Conservation (phyloP, 2,329 filamentous ascomycete genomes). For the Trichoderma sp. region DNA sequence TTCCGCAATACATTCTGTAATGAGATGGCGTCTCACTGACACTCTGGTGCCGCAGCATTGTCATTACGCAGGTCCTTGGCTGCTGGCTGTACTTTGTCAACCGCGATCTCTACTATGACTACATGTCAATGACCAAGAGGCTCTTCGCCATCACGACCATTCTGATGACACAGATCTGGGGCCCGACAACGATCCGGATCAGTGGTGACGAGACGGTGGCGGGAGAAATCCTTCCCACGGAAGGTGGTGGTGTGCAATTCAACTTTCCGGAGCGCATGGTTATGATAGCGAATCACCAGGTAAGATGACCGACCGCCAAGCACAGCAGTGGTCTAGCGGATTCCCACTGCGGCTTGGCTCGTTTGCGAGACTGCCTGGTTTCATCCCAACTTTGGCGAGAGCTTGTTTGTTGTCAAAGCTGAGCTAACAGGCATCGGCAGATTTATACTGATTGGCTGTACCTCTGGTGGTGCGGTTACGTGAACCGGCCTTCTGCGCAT, state of each 20-base stretch:
- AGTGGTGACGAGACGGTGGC: slow-evolving; percentile 81
- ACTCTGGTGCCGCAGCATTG: slow-evolving; percentile 50
- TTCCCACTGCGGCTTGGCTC: background rate
- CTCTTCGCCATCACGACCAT: slow-evolving; percentile 78
- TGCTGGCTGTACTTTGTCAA: slow-evolving; percentile 74
- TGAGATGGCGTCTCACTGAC: slow-evolving; percentile 22
- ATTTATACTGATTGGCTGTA: slow-evolving; percentile 93
- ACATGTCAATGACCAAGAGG: slow-evolving; percentile 85
- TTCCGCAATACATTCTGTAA: background rate
- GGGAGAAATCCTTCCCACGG: slow-evolving; percentile 69
- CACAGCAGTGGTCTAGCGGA: background rate
- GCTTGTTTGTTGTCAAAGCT: background rate
- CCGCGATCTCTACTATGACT: slow-evolving; percentile 77
- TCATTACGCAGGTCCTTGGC: slow-evolving; percentile 73
- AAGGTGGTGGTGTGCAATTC: slow-evolving; percentile 74
- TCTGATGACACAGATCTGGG: slow-evolving; percentile 83
- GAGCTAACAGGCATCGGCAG: slow-evolving; percentile 35
- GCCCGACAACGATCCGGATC: slow-evolving; percentile 78
- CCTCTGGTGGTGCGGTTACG: slow-evolving; percentile 92
- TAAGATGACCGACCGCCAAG: slow-evolving; percentile 35
- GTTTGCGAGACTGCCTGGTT: background rate
- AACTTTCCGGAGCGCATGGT: slow-evolving; percentile 80
- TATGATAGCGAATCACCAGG: slow-evolving; percentile 85
- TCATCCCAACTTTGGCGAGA: background rate
- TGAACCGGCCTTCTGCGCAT: slow-evolving; percentile 71